Evolutionary conservation across 2,329 filamentous ascomycete species (phyloP), one percentile per base, ranked within the genome.

Genomic region (Penicillium sp.): DNA sequence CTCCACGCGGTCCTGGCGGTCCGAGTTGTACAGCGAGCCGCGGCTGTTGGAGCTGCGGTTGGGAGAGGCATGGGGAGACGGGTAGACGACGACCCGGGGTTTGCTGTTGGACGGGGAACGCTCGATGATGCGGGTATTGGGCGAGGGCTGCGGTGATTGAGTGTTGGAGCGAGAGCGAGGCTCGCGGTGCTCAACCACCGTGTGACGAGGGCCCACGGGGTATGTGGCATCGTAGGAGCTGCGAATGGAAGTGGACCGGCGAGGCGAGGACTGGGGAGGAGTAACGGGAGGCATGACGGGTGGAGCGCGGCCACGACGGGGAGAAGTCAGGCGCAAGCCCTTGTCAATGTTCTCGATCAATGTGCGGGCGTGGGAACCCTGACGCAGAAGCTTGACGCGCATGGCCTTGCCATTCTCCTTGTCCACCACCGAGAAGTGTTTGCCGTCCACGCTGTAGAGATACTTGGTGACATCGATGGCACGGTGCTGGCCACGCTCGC

Each of bases 271-370:
- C 20, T 35, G 42, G 5, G 42, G 52, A 54, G 52, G 52, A 45
- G 52, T 53, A 3, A 14, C 12, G 7, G 67, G 58, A 39, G 58
- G 31, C 35, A 55, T 50, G 34, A 62, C 61, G 25, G 61, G 51
- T 51, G 70, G 41, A 57, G 58, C 51, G 50, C 62, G 42, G 52
- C 60, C 54, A 28, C 56, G 59, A 61, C 54, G 48, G 51, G 65
- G 39, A 47, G 58, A 50, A 57, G 56, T 58, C 20, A 75, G 63
- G 17, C 61, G 66, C 51, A 81, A 63, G 5, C 79, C 79, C 12
- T 74, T 69, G 55, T 80, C 78, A 25, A 81, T 68, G 2, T 79
- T 79, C 7, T 74, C 72, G 10, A 82, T 69, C 15, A 82, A 69
- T 17, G 67, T 70, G 15, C 71, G 71, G 45, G 77, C 72, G 6